Base-by-base conservation (phyloP, 495 filamentous ascomycete genomes). In the Hypoxylon rickii region DNA sequence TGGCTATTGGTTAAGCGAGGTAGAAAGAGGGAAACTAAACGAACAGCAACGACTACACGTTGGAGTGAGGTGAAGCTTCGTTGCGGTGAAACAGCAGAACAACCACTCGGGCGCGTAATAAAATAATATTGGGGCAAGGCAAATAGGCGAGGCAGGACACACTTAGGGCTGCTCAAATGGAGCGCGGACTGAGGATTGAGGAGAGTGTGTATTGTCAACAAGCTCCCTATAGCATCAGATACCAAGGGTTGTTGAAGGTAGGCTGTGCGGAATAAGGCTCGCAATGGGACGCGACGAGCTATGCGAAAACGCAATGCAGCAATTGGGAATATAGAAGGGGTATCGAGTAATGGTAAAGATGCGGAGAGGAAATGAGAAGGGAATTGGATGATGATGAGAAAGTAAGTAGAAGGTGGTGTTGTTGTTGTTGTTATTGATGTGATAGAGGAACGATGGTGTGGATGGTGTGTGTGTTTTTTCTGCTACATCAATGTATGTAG, bases 301-400 rank as follows among this genome's bases (percentile, higher is more conserved):
- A 1, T 12, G 24, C 12, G 3, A 36, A 29, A 10, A 54, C 59
- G 44, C 42, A 51, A 37, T 51, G 66, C 52, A 53, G 44, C 32
- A 32, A 44, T 49, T 32, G 26, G 36, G 44, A 45, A 38, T 20
- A 55, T 29, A 29, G 10, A 62, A 47, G 44, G n/a, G 59, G 51
- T 44, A 63, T 53, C 60, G 51, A 68, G 62, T 51, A 58, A 60
- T 60, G 60, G 50, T 65, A 12, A 36, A 12, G 6, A n/a, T 36
- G 32, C 26, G 67, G 64, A 67, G 67, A 44, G 55, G 48, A 52
- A 45, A 56, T 38, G 32, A 38, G 34, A 62, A 62, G 24, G 66
- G 59, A 69, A 70, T 63, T 42, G 36, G 57, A 24, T 51, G 56
- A 34, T 57, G 20, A 56, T 55, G 8, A 34, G 46, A 45, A 44